Evolutionary conservation across 2,329 filamentous ascomycete species (phyloP).

Genomic region (Aspergillus sp.): DNA sequence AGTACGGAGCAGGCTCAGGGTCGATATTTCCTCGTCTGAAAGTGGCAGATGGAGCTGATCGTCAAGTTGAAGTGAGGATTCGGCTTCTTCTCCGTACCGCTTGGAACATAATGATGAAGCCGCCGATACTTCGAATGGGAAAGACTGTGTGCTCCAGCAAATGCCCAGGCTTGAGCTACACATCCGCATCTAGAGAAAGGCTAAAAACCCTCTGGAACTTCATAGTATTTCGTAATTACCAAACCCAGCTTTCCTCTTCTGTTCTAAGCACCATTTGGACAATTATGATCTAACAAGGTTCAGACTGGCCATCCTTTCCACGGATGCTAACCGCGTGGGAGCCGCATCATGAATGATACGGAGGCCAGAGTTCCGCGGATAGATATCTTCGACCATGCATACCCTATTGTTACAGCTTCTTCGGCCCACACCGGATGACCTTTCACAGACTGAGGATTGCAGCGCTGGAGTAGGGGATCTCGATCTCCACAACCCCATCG

Average conservation of each 20-base stretch:
- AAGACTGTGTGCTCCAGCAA: background rate
- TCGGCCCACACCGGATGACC: background rate
- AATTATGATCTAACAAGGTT: background rate
- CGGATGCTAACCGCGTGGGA: background rate
- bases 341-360: background rate
- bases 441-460: conserved; percentile 18
- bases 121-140: background rate
- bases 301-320: background rate
- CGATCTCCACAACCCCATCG: conserved; percentile 36
- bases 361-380: background rate
- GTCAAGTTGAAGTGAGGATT: background rate
- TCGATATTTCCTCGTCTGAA: background rate
- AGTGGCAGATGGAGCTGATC: background rate
- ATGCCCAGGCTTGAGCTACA: background rate
- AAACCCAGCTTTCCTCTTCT: background rate
- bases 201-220: background rate
- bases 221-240: background rate
- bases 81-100: background rate
- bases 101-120: background rate
- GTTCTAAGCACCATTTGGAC: background rate
- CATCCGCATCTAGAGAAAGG: background rate
- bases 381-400: conserved; percentile 8
- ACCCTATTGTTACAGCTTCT: background rate
- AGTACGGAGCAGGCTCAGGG: background rate
- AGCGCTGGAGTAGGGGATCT: conserved; percentile 30